A percentile compares a stretch with the other conserved stretches of the same genome.
These are phyloP conservation scores for Pistacia integerrima DNA, from an alignment of 345 rosid genomes.

Conservation along the genomic window DNA sequence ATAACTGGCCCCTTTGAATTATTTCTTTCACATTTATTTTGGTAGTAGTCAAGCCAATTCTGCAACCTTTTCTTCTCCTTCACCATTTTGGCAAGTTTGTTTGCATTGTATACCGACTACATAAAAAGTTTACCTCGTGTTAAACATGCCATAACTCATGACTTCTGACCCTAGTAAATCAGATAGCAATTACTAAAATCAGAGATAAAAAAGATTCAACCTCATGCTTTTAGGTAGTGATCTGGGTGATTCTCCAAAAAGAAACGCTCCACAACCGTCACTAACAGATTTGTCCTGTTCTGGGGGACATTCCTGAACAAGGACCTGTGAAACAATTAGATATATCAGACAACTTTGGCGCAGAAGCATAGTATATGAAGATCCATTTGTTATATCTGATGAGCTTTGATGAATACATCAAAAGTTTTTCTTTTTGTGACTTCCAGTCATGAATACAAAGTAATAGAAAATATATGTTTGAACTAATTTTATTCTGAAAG, in stretches of 20 bases:
- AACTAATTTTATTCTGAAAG: slow-evolving; percentile 10
- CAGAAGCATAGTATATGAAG: not conserved
- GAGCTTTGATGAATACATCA: not conserved
- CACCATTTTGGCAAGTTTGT: too few relatives aligned
- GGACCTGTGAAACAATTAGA: slow-evolving; percentile 48
- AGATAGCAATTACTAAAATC: not conserved
- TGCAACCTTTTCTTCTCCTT: too few relatives aligned
- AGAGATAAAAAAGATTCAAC: slow-evolving; percentile 29
- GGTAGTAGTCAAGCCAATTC: not conserved
- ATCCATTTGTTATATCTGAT: too few relatives aligned
- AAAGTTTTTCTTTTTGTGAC: not conserved
- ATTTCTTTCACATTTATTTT: slow-evolving; percentile 63
- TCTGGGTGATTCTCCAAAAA: slow-evolving; percentile 84
- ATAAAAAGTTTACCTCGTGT: not conserved
- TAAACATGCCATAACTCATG: not conserved
- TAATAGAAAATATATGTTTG: not conserved
- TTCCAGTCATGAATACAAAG: not conserved
- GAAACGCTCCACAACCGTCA: slow-evolving; percentile 86
- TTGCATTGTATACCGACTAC: too few relatives aligned
- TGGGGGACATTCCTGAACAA: slow-evolving; percentile 79
- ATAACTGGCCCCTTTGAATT: slow-evolving; percentile 47
- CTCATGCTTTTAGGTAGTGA: slow-evolving; percentile 73
- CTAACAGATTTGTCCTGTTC: slow-evolving; percentile 76
- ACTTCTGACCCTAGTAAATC: too few relatives aligned
- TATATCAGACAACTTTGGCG: slow-evolving; percentile 5